Evolutionary conservation across 768 basidiomycete genomes (phyloP).

Genomic region (Suillus variegatus): DNA sequence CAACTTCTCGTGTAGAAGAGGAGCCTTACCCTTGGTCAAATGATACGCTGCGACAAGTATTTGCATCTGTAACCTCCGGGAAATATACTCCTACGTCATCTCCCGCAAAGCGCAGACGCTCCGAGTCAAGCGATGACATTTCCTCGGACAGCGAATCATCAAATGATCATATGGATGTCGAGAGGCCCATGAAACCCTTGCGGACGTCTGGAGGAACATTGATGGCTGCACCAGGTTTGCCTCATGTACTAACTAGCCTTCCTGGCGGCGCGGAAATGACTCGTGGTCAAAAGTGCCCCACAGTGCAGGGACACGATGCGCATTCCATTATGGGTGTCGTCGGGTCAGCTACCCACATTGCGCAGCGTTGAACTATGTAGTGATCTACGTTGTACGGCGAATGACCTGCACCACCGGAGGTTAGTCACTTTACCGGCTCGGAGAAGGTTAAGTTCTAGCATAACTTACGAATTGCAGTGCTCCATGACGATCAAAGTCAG

Average conservation of each 20-base stretch:
- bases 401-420: constrained; percentile 22
- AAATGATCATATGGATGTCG: constrained; percentile 25
- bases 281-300: constrained; percentile 23
- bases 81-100: constrained; percentile 32
- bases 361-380: constrained; percentile 23
- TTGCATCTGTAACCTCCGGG: constrained; percentile 36
- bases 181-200: constrained; percentile 38
- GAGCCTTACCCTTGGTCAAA: constrained; percentile 55
- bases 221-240: constrained; percentile 27
- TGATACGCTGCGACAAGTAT: constrained; percentile 54
- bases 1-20: constrained; percentile 19
- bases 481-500: constrained; percentile 21
- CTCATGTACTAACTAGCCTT: constrained; percentile 22
- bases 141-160: constrained; percentile 17
- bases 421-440: constrained; percentile 18
- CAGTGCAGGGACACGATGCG: constrained; percentile 20
- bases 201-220: constrained; percentile 34
- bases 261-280: constrained; percentile 35
- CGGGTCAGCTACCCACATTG: constrained; percentile 25
- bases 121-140: constrained; percentile 20
- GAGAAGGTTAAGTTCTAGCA: constrained; percentile 10
- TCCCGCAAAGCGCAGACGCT: constrained; percentile 39
- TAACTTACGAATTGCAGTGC: constrained; percentile 24
- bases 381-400: constrained; percentile 6
- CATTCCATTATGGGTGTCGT: constrained; percentile 19